These are phyloP conservation scores for Fomitiporia mediterranea DNA, from an alignment of 1,284 basidiomycete genomes.

Conservation along the genomic window DNA sequence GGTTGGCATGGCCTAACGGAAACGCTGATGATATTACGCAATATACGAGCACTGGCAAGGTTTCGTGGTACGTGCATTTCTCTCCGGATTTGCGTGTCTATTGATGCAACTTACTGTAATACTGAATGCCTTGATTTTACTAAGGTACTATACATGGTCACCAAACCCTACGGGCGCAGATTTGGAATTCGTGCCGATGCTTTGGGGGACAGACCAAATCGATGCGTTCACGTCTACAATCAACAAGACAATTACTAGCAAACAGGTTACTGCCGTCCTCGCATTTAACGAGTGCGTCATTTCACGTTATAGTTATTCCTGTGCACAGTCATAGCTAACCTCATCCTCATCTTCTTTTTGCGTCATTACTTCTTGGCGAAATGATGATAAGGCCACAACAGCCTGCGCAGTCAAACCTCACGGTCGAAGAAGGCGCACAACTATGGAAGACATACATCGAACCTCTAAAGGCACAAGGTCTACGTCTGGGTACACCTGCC, in stretches of 20 bases:
- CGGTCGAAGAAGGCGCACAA: constrained; percentile 29
- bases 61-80: constrained; percentile 27
- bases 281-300: constrained; percentile 33
- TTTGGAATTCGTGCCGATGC: constrained; percentile 36
- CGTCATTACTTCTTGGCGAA: background rate
- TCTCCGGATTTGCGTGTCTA: background rate
- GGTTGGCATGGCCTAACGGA: constrained; percentile 34
- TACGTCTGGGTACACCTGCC: constrained; percentile 38
- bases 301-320: background rate
- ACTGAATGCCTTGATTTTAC: background rate
- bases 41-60: constrained; percentile 30
- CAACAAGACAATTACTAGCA: constrained; percentile 28
- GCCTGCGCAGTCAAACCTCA: constrained; percentile 32
- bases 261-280: constrained; percentile 28
- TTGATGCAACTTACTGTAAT: background rate
- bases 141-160: constrained; percentile 35
- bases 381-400: constrained; percentile 26
- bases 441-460: constrained; percentile 34
- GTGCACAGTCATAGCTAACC: background rate
- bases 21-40: constrained; percentile 26
- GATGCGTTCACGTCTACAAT: constrained; percentile 29
- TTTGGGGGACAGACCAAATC: constrained; percentile 33
- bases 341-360: background rate
- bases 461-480: constrained; percentile 32
- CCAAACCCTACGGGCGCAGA: constrained; percentile 25